Percentiles rank a stretch among this genome's conserved stretches.
phyloP scores from a whole-genome alignment of 352 stramenopile species.

The Globisporangium yorkense region DNA sequence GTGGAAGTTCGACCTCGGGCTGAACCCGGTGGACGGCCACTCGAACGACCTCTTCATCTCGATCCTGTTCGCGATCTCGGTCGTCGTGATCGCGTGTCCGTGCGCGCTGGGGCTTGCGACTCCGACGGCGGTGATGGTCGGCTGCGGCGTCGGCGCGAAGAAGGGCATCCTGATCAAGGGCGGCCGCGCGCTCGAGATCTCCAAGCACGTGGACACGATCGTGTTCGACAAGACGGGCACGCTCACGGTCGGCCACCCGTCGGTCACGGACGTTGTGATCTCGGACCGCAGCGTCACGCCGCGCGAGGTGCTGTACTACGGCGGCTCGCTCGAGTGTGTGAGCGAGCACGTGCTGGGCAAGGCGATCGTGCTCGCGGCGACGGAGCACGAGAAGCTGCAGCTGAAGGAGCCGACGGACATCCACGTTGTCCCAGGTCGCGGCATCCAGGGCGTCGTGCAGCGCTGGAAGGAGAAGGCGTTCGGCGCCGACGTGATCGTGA shows the following conservation, averaged over 20 bases:
- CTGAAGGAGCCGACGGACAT: conserved; percentile 71
- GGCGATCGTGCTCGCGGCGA: conserved; percentile 72
- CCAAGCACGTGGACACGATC: conserved; percentile 79
- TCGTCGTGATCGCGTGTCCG: conserved; percentile 86
- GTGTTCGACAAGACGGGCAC: conserved; percentile 95
- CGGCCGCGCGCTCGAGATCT: conserved; percentile 69
- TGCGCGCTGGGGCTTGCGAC: conserved; percentile 82
- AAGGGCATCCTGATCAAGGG: conserved; percentile 89
- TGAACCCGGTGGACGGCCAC: conserved; percentile 43
- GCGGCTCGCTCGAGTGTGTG: conserved; percentile 69
- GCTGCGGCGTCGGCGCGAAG: conserved; percentile 80
- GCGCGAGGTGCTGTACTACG: conserved; percentile 75
- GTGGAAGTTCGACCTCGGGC: conserved; percentile 43
- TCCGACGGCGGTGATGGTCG: conserved; percentile 86
- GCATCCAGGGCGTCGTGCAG: conserved; percentile 62
- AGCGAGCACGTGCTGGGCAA: conserved; percentile 85
- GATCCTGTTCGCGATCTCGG: conserved; percentile 82
- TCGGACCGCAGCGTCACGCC: conserved; percentile 54
- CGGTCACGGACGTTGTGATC: conserved; percentile 73
- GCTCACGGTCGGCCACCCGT: conserved; percentile 80
- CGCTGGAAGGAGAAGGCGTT: conserved; percentile 17
- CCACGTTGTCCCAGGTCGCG: conserved; percentile 68
- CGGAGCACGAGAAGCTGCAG: conserved; percentile 67
- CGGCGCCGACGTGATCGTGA: conserved; percentile 32
- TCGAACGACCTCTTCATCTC: conserved; percentile 66